Evolutionary conservation across 371 early-diverging fungal species (phyloP), one percentile per base, ranked within the genome.

Genomic region (Choanephora cucurbitarum): DNA sequence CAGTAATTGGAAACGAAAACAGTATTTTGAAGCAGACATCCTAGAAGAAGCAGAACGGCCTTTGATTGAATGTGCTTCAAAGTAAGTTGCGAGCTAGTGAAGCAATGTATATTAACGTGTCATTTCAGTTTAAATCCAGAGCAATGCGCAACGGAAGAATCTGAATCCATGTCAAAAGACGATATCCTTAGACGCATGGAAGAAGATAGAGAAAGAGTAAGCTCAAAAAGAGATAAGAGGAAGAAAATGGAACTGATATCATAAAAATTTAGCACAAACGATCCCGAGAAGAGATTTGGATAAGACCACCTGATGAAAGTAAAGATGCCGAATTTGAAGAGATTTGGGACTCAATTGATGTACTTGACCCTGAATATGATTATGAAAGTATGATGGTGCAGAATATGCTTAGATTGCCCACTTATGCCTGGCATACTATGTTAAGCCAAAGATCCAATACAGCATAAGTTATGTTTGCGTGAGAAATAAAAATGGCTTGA

Each of bases 111-210:
- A n/a, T n/a, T n/a, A n/a, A n/a, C n/a, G n/a, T n/a, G n/a, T 44
- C 15, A 18, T 22, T 9, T n/a, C 39, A 49, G 57, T 46, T 14
- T 45, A 2, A 51, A 32, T 45, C 37, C 57, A 56, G 40, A 58
- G 59, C 64, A 44, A 24, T 47, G 46, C 39, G 56, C 66, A 57
- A 41, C 41, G 9, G 14, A 37, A 37, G 37, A 3, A 13, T 46
- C 42, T 14, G 75, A 78, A 39, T 73, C 75, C 49, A 73, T 83
- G 62, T 67, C 80, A 15, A 81, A 78, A 52, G 73, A 82, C 44
- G 90, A 91, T 43, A 88, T 91, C 15, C 45, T 89, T 52, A 73
- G 79, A 42, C 79, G 90, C 24, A 90, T 91, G 73, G 91, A 91
- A 55, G 90, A 91, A 61, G 91, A 91, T 56, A 74, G 91, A 51